Base-by-base conservation (phyloP, 495 filamentous ascomycete species). In the Podospora comata region DNA sequence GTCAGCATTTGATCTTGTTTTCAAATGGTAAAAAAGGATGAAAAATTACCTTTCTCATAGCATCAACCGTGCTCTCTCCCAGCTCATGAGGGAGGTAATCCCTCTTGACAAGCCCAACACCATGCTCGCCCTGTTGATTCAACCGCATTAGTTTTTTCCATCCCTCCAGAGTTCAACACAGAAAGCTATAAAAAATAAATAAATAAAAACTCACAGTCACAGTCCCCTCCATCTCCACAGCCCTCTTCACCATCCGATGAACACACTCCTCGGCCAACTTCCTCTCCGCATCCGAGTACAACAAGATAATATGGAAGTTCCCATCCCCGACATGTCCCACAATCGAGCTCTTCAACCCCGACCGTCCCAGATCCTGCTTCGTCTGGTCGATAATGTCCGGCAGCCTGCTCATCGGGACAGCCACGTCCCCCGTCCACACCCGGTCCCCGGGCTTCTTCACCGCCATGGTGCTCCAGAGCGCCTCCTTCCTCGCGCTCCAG, bases 401-500 rank as follows among this genome's bases (percentile, higher is more conserved):
- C 67, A 94, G 75, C 64, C 84, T 80, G 65, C 85, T 89, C 76
- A 94, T 89, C 5, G 91, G 91, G 28, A 94, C 91, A 1, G 91
- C 91, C 2, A 94, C 91, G 67, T 94, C 91, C 4, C 90, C 92
- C 2, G 91, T 93, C 91, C 92, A 94, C 9, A 94, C 88, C 67
- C 85, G 87, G 71, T 92, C 87, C 20, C 79, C 83, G 9, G 86
- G 83, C 70, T 82, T 78, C 54, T 82, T 76, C 26, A 82, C 78
- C 13, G 87, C 83, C 84, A 91, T 87, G 56, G 88, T 85, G 62
- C 79, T 83, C 92, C 92, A 97, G 15, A 97, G 79, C 0, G 91
- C 89, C 78, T 95, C 90, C 73, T 97, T 97, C 23, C 94, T 81
- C 34, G 94, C 94, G 59, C 85, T 89, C 94, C 94, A 97, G 57